These are phyloP conservation scores for Cicer chorassanicum DNA, from an alignment of 306 rosid species.

Conservation along the genomic window DNA sequence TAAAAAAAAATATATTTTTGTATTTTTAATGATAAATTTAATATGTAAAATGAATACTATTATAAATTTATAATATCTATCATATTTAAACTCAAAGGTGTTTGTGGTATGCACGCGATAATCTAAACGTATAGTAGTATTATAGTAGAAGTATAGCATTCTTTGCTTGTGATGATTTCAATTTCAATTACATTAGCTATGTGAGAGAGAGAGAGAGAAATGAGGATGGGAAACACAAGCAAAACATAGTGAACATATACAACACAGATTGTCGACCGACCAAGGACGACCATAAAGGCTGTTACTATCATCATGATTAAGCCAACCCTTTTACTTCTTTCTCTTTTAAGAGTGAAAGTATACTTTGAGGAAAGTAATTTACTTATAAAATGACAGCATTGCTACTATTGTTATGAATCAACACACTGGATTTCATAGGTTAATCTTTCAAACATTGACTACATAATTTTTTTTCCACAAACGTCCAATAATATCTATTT, in stretches of 20 bases:
- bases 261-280: constrained; percentile 92
- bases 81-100: not conserved
- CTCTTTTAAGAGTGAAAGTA: not conserved
- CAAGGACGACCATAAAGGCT: constrained; percentile 71
- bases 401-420: not conserved
- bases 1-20: too few relatives aligned
- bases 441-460: not conserved
- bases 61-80: too few relatives aligned
- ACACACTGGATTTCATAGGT: not conserved
- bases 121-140: not conserved
- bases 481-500: too few relatives aligned
- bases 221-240: constrained; percentile 61
- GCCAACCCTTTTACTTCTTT: constrained; percentile 43
- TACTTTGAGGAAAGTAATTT: not conserved
- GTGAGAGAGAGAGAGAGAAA: constrained; percentile 2
- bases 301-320: constrained; percentile 71
- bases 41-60: too few relatives aligned
- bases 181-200: not conserved
- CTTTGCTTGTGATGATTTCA: not conserved
- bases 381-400: not conserved
- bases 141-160: not conserved
- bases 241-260: constrained; percentile 67
- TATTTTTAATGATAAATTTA: too few relatives aligned
- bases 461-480: too few relatives aligned
- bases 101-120: not conserved